A percentile compares a stretch with the other conserved stretches of the same genome.
phyloP scores from a whole-genome alignment of 495 filamentous ascomycete genomes.

The Daldinia bambusicola region DNA sequence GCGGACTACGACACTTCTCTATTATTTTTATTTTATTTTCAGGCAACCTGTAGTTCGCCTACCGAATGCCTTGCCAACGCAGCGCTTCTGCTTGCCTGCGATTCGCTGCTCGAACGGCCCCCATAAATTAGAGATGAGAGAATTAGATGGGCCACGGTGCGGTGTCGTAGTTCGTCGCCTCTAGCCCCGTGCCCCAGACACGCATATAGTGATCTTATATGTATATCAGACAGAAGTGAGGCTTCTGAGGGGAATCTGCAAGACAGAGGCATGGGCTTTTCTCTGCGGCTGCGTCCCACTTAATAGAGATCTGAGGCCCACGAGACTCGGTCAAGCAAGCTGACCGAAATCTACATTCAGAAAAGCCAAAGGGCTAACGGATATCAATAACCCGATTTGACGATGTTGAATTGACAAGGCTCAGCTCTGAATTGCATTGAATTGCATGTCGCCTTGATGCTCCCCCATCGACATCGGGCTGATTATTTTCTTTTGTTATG shows the following conservation, averaged over 20 bases:
- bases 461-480: constrained; percentile 16
- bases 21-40: background rate
- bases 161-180: constrained; percentile 26
- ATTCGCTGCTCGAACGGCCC: constrained; percentile 32
- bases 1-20: constrained; percentile 12
- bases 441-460: constrained; percentile 16
- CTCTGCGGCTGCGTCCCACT: constrained; percentile 30
- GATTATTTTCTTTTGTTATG: constrained; percentile 13
- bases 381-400: constrained; percentile 21
- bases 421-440: constrained; percentile 14
- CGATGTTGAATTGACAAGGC: constrained; percentile 24
- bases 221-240: constrained; percentile 32
- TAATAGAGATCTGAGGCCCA: constrained; percentile 33
- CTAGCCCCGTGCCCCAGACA: constrained; percentile 25
- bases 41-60: constrained; percentile 37
- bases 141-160: background rate
- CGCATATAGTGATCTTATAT: constrained; percentile 7
- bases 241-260: constrained; percentile 37
- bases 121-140: constrained; percentile 18
- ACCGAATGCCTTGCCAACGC: constrained; percentile 41
- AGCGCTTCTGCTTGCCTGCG: constrained; percentile 31
- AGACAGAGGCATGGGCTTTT: constrained; percentile 5
- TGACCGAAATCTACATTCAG: constrained; percentile 35
- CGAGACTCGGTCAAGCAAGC: constrained; percentile 17
- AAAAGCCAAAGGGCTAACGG: constrained; percentile 9